Percentiles rank a stretch among this genome's conserved stretches.
These are phyloP conservation scores for Biscogniauxia marginata DNA, from an alignment of 2,329 filamentous ascomycete genomes.

Conservation along the genomic window DNA sequence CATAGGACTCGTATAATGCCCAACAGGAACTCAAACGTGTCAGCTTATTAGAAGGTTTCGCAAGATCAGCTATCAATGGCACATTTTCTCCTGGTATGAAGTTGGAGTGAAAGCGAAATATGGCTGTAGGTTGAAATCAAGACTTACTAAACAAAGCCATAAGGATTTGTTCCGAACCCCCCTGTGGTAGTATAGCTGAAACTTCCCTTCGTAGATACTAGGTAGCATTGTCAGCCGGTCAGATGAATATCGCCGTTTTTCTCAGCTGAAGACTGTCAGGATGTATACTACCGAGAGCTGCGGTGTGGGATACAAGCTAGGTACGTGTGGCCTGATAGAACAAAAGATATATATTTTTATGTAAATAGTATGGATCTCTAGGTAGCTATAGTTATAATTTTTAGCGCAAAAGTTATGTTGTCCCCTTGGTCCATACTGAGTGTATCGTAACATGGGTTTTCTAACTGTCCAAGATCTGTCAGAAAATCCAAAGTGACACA, in stretches of 20 bases:
- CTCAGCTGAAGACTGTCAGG: neutral
- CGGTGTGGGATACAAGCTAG: too few species aligned
- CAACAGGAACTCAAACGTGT: neutral
- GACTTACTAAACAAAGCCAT: neutral
- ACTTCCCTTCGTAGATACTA: neutral
- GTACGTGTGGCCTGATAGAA: too few species aligned
- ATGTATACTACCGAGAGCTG: too few species aligned
- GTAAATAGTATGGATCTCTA: too few species aligned
- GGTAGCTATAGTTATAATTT: too few species aligned
- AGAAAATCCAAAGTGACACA: too few species aligned
- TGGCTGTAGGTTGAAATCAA: neutral
- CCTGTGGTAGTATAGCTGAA: neutral
- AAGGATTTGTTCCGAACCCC: neutral
- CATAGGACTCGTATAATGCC: neutral
- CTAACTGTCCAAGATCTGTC: too few species aligned
- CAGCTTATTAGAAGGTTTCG: neutral
- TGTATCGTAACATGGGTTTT: too few species aligned
- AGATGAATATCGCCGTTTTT: neutral
- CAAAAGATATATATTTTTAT: too few species aligned
- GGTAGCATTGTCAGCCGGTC: neutral
- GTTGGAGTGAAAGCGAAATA: neutral
- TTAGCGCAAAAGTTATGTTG: too few species aligned
- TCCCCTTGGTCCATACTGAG: too few species aligned
- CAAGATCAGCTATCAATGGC: neutral
- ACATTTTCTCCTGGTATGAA: neutral